Conservation (phyloP, 2,329 filamentous ascomycete genomes). For the Verticillium longisporum region DNA sequence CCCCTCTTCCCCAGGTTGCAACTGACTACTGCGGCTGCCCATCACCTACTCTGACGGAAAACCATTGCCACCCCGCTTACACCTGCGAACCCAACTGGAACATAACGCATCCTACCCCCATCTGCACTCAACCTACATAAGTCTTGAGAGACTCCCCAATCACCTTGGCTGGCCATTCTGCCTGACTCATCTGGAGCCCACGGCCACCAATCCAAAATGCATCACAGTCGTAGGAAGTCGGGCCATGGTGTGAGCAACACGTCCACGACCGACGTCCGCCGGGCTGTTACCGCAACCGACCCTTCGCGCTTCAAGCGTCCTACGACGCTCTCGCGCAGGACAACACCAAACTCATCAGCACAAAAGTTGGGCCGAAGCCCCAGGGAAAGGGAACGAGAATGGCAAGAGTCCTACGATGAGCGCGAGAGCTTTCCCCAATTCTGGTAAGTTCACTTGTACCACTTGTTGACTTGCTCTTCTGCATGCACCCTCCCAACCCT, state of each 20-base stretch:
- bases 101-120: background rate
- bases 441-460: constrained; percentile 42
- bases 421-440: constrained; percentile 59
- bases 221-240: constrained; percentile 51
- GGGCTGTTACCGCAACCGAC: constrained; percentile 37
- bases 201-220: constrained; percentile 30
- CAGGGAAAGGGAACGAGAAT: constrained; percentile 43
- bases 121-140: constrained; percentile 5
- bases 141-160: constrained; percentile 6
- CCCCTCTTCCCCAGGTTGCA: background rate
- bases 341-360: constrained; percentile 25
- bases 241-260: constrained; percentile 45
- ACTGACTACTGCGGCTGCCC: background rate
- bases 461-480: constrained; percentile 4
- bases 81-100: background rate
- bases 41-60: background rate
- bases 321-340: constrained; percentile 32
- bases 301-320: constrained; percentile 41
- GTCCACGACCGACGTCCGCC: constrained; percentile 49
- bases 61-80: background rate
- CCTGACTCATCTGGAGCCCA: constrained; percentile 3
- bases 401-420: constrained; percentile 48
- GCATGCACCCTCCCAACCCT: constrained; percentile 13
- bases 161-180: background rate
- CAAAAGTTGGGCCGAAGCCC: constrained; percentile 45